Percentiles rank a stretch among this genome's conserved stretches.
Conservation (phyloP, 2,329 filamentous ascomycete species). For the Xylaria sp. region DNA sequence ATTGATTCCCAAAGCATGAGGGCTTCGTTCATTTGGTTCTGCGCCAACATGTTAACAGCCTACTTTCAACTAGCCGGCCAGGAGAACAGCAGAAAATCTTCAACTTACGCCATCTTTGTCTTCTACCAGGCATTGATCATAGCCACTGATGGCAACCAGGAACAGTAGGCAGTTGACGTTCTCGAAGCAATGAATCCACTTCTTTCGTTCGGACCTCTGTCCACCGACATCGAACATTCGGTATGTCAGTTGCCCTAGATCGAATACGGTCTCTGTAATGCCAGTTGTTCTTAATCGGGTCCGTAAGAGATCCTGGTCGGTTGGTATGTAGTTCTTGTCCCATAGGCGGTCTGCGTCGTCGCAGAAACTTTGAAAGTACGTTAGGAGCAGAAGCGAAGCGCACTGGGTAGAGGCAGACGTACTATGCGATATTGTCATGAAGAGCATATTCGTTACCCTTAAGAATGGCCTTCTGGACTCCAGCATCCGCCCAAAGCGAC, state of each 20-base stretch:
- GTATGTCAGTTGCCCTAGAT: conserved; percentile 90
- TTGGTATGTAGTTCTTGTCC: conserved; percentile 82
- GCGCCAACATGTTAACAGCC: conserved; percentile 29
- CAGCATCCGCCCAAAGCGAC: conserved; percentile 82
- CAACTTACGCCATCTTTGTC: conserved; percentile 90
- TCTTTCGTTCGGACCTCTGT: conserved; percentile 92
- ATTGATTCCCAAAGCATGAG: conserved; percentile 89
- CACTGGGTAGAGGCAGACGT: conserved; percentile 64
- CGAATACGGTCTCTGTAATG: conserved; percentile 95
- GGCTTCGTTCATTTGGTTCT: conserved; percentile 94
- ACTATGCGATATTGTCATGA: conserved; percentile 96
- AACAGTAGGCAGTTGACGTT: conserved; percentile 93
- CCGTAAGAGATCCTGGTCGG: conserved; percentile 93
- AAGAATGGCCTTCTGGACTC: conserved; percentile 86
- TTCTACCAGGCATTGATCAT: conserved; percentile 95
- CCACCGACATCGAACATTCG: conserved; percentile 97
- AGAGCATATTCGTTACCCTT: conserved; percentile 97
- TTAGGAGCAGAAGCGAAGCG: conserved; percentile 27
- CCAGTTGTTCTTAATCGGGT: conserved; percentile 92
- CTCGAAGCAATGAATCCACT: conserved; percentile 98
- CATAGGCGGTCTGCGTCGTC: conserved; percentile 80
- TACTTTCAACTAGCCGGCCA: neutral
- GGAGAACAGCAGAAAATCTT: conserved; percentile 5
- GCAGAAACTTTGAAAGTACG: conserved; percentile 75
- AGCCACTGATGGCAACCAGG: conserved; percentile 93